phyloP scores from a whole-genome alignment of 192 early-diverging fungal genomes.

The Polychytrium aggregatum region DNA sequence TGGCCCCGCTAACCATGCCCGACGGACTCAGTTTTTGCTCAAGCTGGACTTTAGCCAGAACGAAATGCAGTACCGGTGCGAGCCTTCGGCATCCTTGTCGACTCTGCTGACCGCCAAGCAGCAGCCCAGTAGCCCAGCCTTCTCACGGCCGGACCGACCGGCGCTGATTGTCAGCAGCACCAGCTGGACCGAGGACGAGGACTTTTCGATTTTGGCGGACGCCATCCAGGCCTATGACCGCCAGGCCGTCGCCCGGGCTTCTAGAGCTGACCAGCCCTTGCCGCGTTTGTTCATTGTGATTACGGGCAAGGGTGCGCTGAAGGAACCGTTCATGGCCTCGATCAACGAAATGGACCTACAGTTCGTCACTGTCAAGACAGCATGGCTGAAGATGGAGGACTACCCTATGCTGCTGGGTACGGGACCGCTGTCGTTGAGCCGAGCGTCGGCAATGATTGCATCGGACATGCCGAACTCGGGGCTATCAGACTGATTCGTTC shows the following conservation, averaged over 20 bases:
- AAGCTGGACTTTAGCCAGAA: neutral
- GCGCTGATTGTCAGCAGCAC: conserved; percentile 78
- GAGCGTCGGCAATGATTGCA: no score
- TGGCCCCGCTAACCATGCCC: neutral
- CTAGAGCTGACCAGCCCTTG: neutral
- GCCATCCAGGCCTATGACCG: conserved; percentile 34
- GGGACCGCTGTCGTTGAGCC: neutral
- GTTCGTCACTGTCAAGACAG: conserved; percentile 57
- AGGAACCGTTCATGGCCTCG: conserved; percentile 53
- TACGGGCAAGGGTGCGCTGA: conserved; percentile 84
- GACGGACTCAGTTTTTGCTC: neutral
- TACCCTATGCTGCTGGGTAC: conserved; percentile 76
- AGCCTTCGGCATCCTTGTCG: neutral
- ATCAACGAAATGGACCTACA: conserved; percentile 39
- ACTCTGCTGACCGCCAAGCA: neutral
- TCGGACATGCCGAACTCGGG: no score
- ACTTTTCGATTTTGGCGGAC: conserved; percentile 71
- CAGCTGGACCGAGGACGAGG: conserved; percentile 94
- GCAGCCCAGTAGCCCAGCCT: neutral
- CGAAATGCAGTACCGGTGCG: neutral
- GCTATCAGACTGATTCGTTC: no score
- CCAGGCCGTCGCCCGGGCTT: conserved; percentile 1
- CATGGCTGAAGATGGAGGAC: conserved; percentile 70
- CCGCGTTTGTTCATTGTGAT: conserved; percentile 65
- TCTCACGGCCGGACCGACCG: conserved; percentile 38